phyloP scores from a whole-genome alignment of 2,329 filamentous ascomycete species.

The Penicillium paneum region DNA sequence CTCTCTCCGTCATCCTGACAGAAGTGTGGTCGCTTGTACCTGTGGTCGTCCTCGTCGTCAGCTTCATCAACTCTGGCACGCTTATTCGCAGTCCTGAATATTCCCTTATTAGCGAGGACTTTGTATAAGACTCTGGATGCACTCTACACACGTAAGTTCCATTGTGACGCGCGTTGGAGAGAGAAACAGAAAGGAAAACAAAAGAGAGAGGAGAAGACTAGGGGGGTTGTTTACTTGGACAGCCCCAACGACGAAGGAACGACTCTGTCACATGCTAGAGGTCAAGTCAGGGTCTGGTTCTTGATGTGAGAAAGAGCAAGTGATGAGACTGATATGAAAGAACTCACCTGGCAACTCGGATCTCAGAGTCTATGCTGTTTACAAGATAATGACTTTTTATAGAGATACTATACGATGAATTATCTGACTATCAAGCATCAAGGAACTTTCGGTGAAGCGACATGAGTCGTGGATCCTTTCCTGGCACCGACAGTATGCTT shows the following conservation, averaged over 20 bases:
- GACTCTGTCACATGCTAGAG: neutral
- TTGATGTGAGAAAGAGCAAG: neutral
- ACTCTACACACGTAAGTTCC: neutral
- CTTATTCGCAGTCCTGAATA: neutral
- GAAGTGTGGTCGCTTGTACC: neutral
- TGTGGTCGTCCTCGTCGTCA: neutral
- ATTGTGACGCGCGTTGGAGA: neutral
- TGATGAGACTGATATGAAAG: neutral
- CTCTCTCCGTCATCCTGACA: neutral
- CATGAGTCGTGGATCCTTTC: neutral
- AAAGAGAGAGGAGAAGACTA: neutral
- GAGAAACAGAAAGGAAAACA: neutral
- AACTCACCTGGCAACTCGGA: no score
- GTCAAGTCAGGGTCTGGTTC: neutral
- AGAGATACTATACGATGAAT: neutral
- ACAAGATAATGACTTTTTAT: neutral
- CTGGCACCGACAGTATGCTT: neutral
- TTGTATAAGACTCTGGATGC: neutral
- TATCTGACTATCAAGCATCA: neutral
- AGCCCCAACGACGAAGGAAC: neutral
- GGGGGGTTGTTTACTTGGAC: neutral
- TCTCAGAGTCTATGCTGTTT: neutral
- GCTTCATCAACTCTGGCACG: neutral
- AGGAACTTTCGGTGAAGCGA: neutral
- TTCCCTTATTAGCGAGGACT: neutral